Conservation (phyloP, 2,329 filamentous ascomycete genomes). For the Ilyonectria destructans region DNA sequence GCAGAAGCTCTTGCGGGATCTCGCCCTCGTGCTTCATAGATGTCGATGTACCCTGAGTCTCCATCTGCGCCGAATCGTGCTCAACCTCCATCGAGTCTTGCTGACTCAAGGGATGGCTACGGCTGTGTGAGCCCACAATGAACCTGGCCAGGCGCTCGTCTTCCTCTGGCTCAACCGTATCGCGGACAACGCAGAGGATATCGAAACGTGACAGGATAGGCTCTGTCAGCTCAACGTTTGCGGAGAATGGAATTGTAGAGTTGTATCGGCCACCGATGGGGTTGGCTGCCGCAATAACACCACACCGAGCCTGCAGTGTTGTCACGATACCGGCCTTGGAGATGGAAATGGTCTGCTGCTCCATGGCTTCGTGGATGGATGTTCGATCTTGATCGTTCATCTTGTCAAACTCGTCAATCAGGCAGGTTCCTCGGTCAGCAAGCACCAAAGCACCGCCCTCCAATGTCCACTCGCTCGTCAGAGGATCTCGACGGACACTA, state of each 20-base stretch:
- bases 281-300: constrained; percentile 96
- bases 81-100: constrained; percentile 76
- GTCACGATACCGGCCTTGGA: constrained; percentile 99
- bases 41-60: constrained; percentile 53
- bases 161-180: constrained; percentile 92
- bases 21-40: constrained; percentile 69
- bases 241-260: constrained; percentile 93
- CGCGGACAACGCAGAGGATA: constrained; percentile 94
- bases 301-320: constrained; percentile 94
- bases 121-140: constrained; percentile 93
- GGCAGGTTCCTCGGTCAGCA: constrained; percentile 92
- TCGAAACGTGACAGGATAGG: constrained; percentile 99
- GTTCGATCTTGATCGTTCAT: constrained; percentile 99
- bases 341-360: constrained; percentile 99
- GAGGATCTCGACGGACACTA: constrained; percentile 93
- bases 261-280: constrained; percentile 98
- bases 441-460: constrained; percentile 96
- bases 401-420: constrained; percentile 99
- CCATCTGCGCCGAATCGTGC: constrained; percentile 64
- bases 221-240: constrained; percentile 97
- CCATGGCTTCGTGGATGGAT: constrained; percentile 99
- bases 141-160: constrained; percentile 96
- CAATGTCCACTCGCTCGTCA: constrained; percentile 97
- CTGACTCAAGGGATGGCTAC: constrained; percentile 82
- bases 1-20: constrained; percentile 90